Percentiles rank a stretch among this genome's conserved stretches.
Evolutionary conservation across 1,284 basidiomycete species (phyloP).

Genomic region (Ceratobasidium papillatum): DNA sequence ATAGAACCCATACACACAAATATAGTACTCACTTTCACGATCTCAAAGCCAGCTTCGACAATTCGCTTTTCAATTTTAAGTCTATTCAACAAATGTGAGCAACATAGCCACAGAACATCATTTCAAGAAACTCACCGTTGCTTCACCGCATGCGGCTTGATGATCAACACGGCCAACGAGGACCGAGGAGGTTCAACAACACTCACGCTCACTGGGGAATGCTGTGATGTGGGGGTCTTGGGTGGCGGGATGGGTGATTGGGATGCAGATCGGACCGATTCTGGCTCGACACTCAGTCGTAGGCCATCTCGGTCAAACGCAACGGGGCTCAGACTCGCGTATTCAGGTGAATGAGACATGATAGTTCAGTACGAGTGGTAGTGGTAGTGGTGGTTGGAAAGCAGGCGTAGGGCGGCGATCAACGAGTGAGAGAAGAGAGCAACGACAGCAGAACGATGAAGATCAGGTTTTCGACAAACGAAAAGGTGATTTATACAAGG

Average conservation of each 20-base stretch:
- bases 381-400: neutral
- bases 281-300: conserved; percentile 31
- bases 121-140: conserved; percentile 24
- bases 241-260: neutral
- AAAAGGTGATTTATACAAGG: conserved; percentile 19
- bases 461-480: conserved; percentile 5
- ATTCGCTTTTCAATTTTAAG: conserved; percentile 45
- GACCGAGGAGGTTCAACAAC: conserved; percentile 9
- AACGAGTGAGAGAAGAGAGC: conserved; percentile 20
- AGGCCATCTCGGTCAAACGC: conserved; percentile 36
- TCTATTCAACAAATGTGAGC: conserved; percentile 4
- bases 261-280: neutral
- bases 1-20: neutral
- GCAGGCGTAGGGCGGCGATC: neutral
- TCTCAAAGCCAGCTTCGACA: conserved; percentile 44
- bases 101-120: neutral
- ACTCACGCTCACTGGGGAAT: conserved; percentile 1
- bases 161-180: conserved; percentile 39
- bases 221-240: neutral
- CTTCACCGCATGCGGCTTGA: conserved; percentile 42
- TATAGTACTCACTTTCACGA: conserved; percentile 37
- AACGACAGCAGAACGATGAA: conserved; percentile 27
- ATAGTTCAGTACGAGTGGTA: neutral
- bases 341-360: conserved; percentile 31
- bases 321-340: conserved; percentile 17